Evolutionary conservation across 768 basidiomycete genomes (phyloP).

Genomic region (Suillus placidus): DNA sequence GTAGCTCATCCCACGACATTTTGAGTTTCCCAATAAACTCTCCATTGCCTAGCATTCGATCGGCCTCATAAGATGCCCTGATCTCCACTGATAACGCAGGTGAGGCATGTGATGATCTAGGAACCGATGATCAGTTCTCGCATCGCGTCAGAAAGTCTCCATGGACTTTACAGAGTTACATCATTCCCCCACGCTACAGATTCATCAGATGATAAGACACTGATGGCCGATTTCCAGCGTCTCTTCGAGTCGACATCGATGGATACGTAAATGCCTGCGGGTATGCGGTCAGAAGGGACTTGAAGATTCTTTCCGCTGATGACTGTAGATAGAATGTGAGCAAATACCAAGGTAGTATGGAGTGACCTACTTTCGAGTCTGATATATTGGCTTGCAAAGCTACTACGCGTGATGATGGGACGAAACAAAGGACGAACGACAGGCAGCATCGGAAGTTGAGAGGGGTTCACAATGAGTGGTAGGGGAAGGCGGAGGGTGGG

Average conservation of each 20-base stretch:
- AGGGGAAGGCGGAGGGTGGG: too few relatives aligned
- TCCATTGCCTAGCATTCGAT: neutral
- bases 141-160: neutral
- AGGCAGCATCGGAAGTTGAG: too few relatives aligned
- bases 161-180: neutral
- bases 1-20: neutral
- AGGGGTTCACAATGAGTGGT: too few relatives aligned
- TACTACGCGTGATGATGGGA: too few relatives aligned
- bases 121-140: neutral
- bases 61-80: neutral
- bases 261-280: neutral
- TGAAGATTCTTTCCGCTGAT: neutral
- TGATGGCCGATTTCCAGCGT: neutral
- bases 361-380: neutral
- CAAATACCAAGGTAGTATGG: neutral
- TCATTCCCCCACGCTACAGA: neutral
- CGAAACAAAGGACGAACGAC: too few relatives aligned
- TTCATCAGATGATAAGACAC: neutral
- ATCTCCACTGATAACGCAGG: neutral
- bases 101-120: neutral
- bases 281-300: neutral
- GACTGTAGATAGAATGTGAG: neutral
- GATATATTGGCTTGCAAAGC: too few relatives aligned
- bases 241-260: neutral
- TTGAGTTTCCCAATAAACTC: neutral